A percentile compares a stretch with the other conserved stretches of the same genome.
These are phyloP conservation scores for Magnaporthiopsis poae DNA, from an alignment of 2,329 filamentous ascomycete species.

Conservation along the genomic window DNA sequence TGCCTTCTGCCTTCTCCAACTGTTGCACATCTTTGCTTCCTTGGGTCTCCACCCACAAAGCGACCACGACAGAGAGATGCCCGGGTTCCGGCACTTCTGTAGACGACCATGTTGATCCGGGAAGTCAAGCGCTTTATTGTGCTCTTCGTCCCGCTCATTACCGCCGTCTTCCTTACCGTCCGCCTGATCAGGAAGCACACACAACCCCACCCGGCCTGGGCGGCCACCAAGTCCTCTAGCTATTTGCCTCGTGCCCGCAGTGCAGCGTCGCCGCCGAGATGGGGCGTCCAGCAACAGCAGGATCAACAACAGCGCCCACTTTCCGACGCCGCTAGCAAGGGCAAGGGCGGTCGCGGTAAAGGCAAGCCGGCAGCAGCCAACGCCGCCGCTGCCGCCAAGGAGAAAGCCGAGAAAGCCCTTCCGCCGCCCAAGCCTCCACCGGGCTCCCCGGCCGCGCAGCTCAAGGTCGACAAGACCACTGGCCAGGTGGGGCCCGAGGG, in stretches of 20 bases:
- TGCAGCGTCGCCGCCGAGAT: background rate
- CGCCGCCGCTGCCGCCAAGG: background rate
- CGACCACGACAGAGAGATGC: background rate
- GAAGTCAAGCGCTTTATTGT: slow-evolving; percentile 5
- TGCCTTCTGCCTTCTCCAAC: background rate
- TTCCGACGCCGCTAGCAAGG: background rate
- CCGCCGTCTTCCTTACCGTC: slow-evolving; percentile 7
- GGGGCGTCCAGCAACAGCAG: background rate
- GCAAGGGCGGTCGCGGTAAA: background rate
- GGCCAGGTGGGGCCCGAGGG: background rate
- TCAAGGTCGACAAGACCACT: background rate
- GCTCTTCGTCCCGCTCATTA: slow-evolving; percentile 5
- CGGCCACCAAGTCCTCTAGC: background rate
- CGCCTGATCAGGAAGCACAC: slow-evolving; percentile 7
- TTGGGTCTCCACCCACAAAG: background rate
- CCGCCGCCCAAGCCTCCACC: background rate
- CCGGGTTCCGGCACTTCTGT: too few relatives aligned
- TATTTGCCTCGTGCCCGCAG: background rate
- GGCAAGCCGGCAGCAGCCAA: background rate
- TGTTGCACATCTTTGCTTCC: background rate
- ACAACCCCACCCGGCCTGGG: background rate
- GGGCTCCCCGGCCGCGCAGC: background rate
- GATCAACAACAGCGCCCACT: background rate
- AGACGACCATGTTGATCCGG: slow-evolving; percentile 2
- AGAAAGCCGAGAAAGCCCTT: background rate